Base-by-base conservation (phyloP, 1,139 yeast genomes). In the Hyphopichia khmerensis region DNA sequence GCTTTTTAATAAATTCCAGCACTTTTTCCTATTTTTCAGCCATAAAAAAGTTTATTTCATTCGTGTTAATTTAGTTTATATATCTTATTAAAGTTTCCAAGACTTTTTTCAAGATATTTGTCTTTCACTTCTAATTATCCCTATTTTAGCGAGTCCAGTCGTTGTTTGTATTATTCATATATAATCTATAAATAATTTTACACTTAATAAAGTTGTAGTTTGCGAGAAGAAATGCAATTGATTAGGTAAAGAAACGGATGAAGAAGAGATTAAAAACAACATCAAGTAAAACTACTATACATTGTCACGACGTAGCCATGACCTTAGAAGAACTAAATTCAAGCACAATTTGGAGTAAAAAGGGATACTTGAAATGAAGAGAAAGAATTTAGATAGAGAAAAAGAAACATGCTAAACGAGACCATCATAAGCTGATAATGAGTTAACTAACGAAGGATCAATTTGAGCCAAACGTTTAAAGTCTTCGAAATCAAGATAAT, bases 381-480 rank as follows among this genome's bases (percentile, higher is more conserved):
- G 35, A 4, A 33, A 7, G 13, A 15, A 26, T 9, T 3, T 9
- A 9, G 10, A 26, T 7, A 13, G 11, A 26, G 29, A 26, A 21
- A 9, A 5, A 9, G 9, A 21, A 21, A 8, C 13, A 26, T 26
- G 8, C n/a, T 64, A 87, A 42, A 87, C 87, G 53, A 87, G 68
- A 2, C 91, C 95, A 50, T 84, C 89, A 58, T 91, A 93, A 31
- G 91, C 67, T 56, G 81, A 85, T 51, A 93, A 70, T 2, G 98
- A 91, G 48, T 83, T 77, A 40, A 85, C 74, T 38, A 91, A 86
- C n/a, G 87, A 77, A 2, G 93, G 89, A 58, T 90, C 97, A 41
- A 84, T 70, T 60, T 85, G 87, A 41, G 87, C 81, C 33, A 95
- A 88, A 55, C 81, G 85, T 52, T 83, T 78, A 67, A 93, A 91